Base-by-base conservation (phyloP, 2,329 filamentous ascomycete genomes). In the Lasiodiplodia sp. region DNA sequence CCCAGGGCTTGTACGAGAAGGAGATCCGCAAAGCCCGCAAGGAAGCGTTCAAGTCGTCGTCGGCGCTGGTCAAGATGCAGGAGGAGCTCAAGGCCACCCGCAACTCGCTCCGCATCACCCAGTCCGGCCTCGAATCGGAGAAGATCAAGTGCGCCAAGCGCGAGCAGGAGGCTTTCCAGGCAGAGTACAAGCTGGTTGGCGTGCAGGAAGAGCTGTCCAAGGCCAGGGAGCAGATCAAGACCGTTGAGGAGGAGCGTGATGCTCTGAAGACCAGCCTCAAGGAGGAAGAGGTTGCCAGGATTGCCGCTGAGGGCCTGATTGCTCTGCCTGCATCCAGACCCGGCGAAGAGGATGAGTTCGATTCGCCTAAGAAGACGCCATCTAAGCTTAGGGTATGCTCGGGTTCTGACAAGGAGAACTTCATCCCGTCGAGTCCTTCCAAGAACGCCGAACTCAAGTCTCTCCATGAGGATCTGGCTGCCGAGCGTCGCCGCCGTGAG, bases 11-110 rank as follows among this genome's bases (percentile, higher is more conserved):
- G 11, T 92, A 90, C 86, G 91, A 93, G 74, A 92, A 92, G 76
- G 91, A 93, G 77, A 89, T 92, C 53, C 86, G 90, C 67, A 85
- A 88, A 68, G 86, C 87, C 11, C 84, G 89, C 62, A 93, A 93
- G 73, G 91, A 93, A 73, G 89, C 88, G 2, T 92, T 92, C 84
- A 92, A 92, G 75, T 86, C 87, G n/a, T 89, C 92, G 72, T 92
- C 90, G 2, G 79, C 82, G 12, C 85, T 90, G 38, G 87, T 92
- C 73, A 92, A 92, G 76, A 77, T 91, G n/a, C 90, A 92, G 76
- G 91, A 92, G 73, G 90, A 93, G 73, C 84, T 92, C 71, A 92
- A 92, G 76, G 81, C 87, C 0, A 82, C 86, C 64, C 86, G 89
- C 55, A 80, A 80, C 31, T 80, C 82, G n/a, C 79, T 85, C 63